A percentile compares a stretch with the other conserved stretches of the same genome.
phyloP scores from a whole-genome alignment of 2,329 filamentous ascomycete genomes.

The Aspergillus neotritici region DNA sequence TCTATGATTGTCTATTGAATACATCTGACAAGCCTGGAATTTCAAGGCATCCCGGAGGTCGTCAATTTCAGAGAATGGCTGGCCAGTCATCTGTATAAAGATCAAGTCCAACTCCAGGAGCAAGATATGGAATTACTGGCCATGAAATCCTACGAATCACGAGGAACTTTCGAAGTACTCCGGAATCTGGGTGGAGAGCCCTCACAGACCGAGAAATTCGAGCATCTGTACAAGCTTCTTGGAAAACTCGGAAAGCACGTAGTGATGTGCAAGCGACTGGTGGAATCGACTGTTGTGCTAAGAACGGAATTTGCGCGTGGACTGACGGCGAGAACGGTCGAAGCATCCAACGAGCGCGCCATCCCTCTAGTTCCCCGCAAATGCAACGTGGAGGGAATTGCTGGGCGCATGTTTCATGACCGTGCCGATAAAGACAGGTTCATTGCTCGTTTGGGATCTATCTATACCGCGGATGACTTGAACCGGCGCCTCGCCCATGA shows the following conservation, averaged over 20 bases:
- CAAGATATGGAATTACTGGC: background rate
- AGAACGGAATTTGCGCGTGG: background rate
- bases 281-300: background rate
- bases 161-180: slow-evolving; percentile 1
- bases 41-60: background rate
- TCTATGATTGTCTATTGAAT: too few relatives aligned
- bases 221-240: slow-evolving; percentile 3
- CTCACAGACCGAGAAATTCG: background rate
- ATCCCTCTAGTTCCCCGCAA: background rate
- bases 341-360: background rate
- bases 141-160: slow-evolving; percentile 1
- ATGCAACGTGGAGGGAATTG: background rate
- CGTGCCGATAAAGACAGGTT: background rate
- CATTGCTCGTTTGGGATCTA: background rate
- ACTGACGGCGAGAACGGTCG: background rate
- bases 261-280: slow-evolving; percentile 1
- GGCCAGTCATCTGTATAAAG: background rate
- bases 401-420: background rate
- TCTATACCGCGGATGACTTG: background rate
- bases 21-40: background rate
- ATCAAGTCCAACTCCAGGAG: background rate
- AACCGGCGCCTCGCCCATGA: background rate
- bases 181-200: background rate
- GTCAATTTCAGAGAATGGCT: background rate
- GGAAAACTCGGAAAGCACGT: slow-evolving; percentile 6